A percentile compares a stretch with the other conserved stretches of the same genome.
These are phyloP conservation scores for Taphrina flavorubra DNA, from an alignment of 1,139 yeast genomes.

Conservation along the genomic window DNA sequence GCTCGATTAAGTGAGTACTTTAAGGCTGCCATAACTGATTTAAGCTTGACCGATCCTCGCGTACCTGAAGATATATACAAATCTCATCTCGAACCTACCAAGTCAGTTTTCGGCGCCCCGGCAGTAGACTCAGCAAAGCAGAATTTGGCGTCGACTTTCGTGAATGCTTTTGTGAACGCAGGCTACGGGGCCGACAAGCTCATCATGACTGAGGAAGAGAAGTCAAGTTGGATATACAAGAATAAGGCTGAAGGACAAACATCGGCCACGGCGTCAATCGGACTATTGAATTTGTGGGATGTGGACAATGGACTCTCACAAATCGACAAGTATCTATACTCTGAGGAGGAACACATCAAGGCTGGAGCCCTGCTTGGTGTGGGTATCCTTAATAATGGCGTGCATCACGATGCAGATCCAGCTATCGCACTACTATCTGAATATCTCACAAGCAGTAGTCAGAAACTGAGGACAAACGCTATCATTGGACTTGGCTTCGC, in stretches of 20 bases:
- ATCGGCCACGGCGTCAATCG: slow-evolving; percentile 92
- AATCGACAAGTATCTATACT: slow-evolving; percentile 85
- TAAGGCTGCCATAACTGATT: slow-evolving; percentile 78
- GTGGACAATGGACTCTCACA: slow-evolving; percentile 85
- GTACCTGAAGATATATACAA: slow-evolving; percentile 95
- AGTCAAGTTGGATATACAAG: slow-evolving; percentile 83
- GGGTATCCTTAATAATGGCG: slow-evolving; percentile 92
- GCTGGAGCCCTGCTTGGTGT: slow-evolving; percentile 97
- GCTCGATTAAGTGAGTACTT: slow-evolving; percentile 78
- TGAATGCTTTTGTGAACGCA: slow-evolving; percentile 85
- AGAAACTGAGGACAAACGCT: slow-evolving; percentile 74
- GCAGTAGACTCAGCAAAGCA: slow-evolving; percentile 94
- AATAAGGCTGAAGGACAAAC: slow-evolving; percentile 92
- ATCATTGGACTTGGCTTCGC: slow-evolving; percentile 92
- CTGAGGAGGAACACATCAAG: slow-evolving; percentile 82
- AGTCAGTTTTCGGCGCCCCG: slow-evolving; percentile 62
- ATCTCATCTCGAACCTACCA: slow-evolving; percentile 78
- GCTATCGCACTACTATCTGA: slow-evolving; percentile 80
- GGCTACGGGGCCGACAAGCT: slow-evolving; percentile 90
- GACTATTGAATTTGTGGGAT: slow-evolving; percentile 92
- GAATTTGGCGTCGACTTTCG: slow-evolving; percentile 93
- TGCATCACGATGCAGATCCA: slow-evolving; percentile 95
- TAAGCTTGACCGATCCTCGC: slow-evolving; percentile 85
- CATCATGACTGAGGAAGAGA: slow-evolving; percentile 65
- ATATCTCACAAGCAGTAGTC: slow-evolving; percentile 64